Base-by-base conservation (phyloP, 495 filamentous ascomycete genomes). In the Chlorociboria aeruginascens region DNA sequence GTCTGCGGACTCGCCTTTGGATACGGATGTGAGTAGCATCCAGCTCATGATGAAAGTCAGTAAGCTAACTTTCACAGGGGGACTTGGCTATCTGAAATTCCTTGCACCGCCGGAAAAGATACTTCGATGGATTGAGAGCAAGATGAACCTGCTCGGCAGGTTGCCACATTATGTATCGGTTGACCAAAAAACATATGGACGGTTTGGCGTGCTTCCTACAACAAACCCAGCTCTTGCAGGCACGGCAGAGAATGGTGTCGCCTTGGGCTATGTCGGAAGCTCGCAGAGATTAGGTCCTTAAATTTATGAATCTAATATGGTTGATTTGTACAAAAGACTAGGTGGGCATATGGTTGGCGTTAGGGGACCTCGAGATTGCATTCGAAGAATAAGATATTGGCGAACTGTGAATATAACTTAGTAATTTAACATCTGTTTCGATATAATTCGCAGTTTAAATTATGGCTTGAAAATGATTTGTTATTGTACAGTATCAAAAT, bases 121-220 rank as follows among this genome's bases (percentile, higher is more conserved):
- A 25, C 67, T 94, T 34, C 72, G 89, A 40, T 95, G 77, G 76
- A 77, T 94, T 43, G 89, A 96, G 65, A 74, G 76, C 14, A 93
- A 86, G 62, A 57, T 93, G 44, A 90, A 94, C 53, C 73, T 95
- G 14, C 69, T 93, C 3, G 85, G 79, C 11, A 72, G 85, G 48
- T 64, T 95, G 33, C 87, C 89, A 12, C 83, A 90, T 64, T 96
- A 93, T 57, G 81, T 96, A 12, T 89, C 83, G 14, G 78, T 96
- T 10, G 89, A 96, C 58, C 89, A 95, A 61, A 94, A 93, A 74
- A 93, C 84, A n/a, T 93, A 87, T 58, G 89, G 89, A n/a, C 74
- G 89, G 40, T 94, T 90, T 59, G 89, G 89, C 0, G 85, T 96
- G 13, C 67, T 96, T 16, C 89, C 89, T 1, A 77, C 78, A 0